phyloP scores from a whole-genome alignment of 108 stramenopile genomes.

The Nitzschia sp. region DNA sequence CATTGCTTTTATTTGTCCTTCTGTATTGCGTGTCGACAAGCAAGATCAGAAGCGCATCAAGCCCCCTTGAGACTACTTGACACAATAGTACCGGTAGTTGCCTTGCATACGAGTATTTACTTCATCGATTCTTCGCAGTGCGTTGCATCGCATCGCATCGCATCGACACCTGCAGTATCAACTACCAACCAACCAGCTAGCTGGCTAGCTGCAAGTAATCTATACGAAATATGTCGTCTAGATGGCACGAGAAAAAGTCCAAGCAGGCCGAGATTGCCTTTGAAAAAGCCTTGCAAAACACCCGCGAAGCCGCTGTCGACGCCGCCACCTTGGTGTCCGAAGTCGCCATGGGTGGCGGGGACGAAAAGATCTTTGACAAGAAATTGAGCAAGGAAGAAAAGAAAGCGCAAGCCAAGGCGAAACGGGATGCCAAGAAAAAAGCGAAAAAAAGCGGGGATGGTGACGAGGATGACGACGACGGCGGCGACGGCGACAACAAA shows the following conservation, averaged over 20 bases:
- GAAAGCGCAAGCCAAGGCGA: constrained; percentile 82
- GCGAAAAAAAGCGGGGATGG: constrained; percentile 48
- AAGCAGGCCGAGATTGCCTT: constrained; percentile 55
- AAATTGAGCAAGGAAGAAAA: constrained; percentile 88
- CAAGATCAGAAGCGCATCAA: too few species aligned
- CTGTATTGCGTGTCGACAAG: too few species aligned
- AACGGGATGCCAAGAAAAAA: constrained; percentile 57
- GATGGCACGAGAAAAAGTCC: constrained; percentile 84
- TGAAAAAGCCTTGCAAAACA: constrained; percentile 54
- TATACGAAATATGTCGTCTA: constrained; percentile 39
- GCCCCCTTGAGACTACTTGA: too few species aligned
- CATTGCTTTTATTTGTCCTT: too few species aligned
- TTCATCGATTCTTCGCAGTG: too few species aligned
- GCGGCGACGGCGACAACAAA: constrained; percentile 24
- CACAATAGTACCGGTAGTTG: too few species aligned
- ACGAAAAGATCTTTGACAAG: constrained; percentile 73
- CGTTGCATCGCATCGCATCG: too few species aligned
- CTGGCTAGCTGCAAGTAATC: too few species aligned
- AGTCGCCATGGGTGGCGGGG: constrained; percentile 84
- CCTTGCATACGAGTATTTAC: too few species aligned
- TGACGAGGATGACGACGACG: constrained; percentile 48
- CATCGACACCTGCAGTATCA: too few species aligned
- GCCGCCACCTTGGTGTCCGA: constrained; percentile 28
- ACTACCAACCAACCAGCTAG: too few species aligned
- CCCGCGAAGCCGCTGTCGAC: constrained; percentile 23